These are phyloP conservation scores for Glycine latifolia DNA, from an alignment of 306 rosid species.

Conservation along the genomic window DNA sequence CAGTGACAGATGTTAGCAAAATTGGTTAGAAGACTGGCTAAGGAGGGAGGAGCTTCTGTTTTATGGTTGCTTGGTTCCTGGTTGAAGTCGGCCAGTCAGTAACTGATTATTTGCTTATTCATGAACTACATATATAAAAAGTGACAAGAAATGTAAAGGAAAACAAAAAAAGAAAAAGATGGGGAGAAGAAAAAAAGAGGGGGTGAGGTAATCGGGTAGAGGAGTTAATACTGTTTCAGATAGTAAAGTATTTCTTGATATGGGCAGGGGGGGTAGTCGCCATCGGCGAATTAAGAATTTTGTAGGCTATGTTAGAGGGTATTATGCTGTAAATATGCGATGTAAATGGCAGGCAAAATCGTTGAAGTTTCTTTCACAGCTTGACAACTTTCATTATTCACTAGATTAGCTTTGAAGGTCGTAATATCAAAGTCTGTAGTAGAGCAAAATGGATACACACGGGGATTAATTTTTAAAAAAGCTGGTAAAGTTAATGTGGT, in stretches of 20 bases:
- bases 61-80: too few species aligned
- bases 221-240: conserved; percentile 35
- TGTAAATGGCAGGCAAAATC: conserved; percentile 69
- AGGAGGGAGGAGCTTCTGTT: too few species aligned
- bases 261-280: conserved; percentile 17
- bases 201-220: conserved; percentile 16
- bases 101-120: conserved; percentile 32
- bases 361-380: too few species aligned
- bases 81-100: not conserved
- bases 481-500: too few species aligned
- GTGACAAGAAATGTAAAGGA: conserved; percentile 30
- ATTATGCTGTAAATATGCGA: conserved; percentile 84
- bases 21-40: not conserved
- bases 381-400: conserved; percentile 2
- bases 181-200: not conserved
- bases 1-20: conserved; percentile 69
- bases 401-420: conserved; percentile 7
- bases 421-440: too few species aligned
- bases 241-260: conserved; percentile 39
- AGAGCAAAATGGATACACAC: too few species aligned
- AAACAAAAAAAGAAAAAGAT: conserved; percentile 11
- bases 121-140: conserved; percentile 40
- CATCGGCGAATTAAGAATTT: conserved; percentile 62
- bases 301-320: conserved; percentile 70
- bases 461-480: too few species aligned